Conservation (phyloP, 257 asterid genomes). For the Nicotiana tabacum region DNA sequence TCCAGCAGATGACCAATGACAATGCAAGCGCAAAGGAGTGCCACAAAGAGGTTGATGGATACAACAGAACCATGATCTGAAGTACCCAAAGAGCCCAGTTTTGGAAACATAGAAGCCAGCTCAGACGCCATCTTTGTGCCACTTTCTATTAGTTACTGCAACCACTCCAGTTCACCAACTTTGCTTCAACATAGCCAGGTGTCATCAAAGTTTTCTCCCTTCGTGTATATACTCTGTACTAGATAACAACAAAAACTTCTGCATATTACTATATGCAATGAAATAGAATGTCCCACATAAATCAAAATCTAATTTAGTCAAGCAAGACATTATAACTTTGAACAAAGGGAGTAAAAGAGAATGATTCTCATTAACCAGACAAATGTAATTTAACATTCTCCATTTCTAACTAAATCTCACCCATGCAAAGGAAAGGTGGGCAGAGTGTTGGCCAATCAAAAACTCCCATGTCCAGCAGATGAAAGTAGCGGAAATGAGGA, state of each 20-base stretch:
- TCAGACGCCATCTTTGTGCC: constrained; percentile 10
- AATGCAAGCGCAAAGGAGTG: constrained; percentile 36
- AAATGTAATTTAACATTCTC: neutral
- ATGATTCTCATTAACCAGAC: neutral
- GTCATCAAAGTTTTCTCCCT: neutral
- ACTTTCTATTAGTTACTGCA: neutral
- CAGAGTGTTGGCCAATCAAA: no score
- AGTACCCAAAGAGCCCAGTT: constrained; percentile 10
- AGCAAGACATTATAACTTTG: neutral
- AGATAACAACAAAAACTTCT: neutral
- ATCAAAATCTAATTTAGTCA: neutral
- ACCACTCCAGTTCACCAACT: neutral
- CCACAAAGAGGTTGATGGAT: constrained; percentile 37
- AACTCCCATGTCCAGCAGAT: no score
- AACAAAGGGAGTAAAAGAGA: neutral
- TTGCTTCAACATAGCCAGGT: neutral
- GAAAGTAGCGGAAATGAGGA: no score
- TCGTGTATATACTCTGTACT: constrained; percentile 7
- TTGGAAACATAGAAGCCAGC: constrained; percentile 9
- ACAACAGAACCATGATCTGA: constrained; percentile 32
- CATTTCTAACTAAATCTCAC: neutral
- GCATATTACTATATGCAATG: neutral
- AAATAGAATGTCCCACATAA: neutral
- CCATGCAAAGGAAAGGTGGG: no score
- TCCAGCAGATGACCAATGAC: constrained; percentile 41